These are phyloP conservation scores for Citrus trifoliata DNA, from an alignment of 345 rosid species.

Conservation along the genomic window DNA sequence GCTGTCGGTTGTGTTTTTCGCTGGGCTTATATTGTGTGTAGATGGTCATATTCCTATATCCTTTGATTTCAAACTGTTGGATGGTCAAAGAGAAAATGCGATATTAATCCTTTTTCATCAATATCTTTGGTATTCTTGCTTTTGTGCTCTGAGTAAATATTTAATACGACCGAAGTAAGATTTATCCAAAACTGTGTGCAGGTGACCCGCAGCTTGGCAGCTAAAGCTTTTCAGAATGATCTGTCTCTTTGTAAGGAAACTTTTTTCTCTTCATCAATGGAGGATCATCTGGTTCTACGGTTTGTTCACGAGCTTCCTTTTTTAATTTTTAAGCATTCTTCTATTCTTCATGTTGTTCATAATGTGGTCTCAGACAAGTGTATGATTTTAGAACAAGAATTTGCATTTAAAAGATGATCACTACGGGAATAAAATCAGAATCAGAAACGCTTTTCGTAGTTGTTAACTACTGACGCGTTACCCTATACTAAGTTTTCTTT, in stretches of 20 bases:
- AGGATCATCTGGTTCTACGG: slow-evolving; percentile 69
- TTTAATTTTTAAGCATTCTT: neutral
- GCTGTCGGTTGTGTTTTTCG: neutral
- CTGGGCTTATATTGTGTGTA: neutral
- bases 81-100: neutral
- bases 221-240: slow-evolving; percentile 80
- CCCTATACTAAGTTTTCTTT: neutral
- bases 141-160: neutral
- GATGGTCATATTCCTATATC: neutral
- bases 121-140: neutral
- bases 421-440: neutral
- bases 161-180: neutral
- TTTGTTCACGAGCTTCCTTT: slow-evolving; percentile 25
- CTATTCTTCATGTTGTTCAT: slow-evolving; percentile 10
- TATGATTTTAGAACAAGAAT: neutral
- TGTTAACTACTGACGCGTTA: neutral
- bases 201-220: slow-evolving; percentile 91
- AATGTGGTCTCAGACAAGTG: neutral
- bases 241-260: slow-evolving; percentile 84
- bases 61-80: neutral
- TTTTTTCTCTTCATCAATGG: slow-evolving; percentile 75
- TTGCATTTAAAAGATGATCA: neutral
- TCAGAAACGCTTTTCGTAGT: neutral
- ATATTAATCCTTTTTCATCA: neutral
- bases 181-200: slow-evolving; percentile 26